Conservation (phyloP, 176 grass and related monocot genomes). For the Rhynchospora breviuscula region DNA sequence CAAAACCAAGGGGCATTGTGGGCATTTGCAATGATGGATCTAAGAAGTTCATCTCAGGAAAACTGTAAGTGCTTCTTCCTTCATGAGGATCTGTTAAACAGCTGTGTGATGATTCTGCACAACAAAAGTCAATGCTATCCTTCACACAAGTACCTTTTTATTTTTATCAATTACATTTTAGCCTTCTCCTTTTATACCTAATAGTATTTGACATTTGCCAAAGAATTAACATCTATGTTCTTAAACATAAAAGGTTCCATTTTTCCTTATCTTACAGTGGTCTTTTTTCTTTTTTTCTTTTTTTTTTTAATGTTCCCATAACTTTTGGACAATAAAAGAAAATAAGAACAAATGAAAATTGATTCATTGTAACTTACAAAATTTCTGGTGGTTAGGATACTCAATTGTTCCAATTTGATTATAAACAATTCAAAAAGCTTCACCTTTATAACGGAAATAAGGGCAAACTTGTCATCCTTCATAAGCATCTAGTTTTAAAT, state of each 20-base stretch:
- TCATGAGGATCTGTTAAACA: constrained; percentile 17
- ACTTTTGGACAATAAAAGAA: background rate
- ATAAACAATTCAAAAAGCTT: background rate
- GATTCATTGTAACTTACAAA: background rate
- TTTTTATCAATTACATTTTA: background rate
- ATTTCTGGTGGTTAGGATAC: background rate
- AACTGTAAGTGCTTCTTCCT: background rate
- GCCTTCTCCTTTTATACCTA: background rate
- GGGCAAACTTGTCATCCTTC: background rate
- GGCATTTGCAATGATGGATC: constrained; percentile 6
- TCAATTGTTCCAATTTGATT: background rate
- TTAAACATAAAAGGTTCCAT: background rate
- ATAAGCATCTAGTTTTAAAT: background rate
- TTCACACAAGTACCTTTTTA: background rate
- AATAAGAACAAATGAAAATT: background rate
- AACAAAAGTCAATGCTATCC: background rate
- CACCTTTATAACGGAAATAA: background rate
- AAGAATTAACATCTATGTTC: background rate
- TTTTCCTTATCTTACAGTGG: background rate
- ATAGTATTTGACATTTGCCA: background rate
- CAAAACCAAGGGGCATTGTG: background rate
- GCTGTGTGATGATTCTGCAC: constrained; percentile 23
- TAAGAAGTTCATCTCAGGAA: background rate
- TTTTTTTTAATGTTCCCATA: background rate
- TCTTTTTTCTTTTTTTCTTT: background rate